phyloP scores from a whole-genome alignment of 805 yeast genomes.

The Starmerella apis region DNA sequence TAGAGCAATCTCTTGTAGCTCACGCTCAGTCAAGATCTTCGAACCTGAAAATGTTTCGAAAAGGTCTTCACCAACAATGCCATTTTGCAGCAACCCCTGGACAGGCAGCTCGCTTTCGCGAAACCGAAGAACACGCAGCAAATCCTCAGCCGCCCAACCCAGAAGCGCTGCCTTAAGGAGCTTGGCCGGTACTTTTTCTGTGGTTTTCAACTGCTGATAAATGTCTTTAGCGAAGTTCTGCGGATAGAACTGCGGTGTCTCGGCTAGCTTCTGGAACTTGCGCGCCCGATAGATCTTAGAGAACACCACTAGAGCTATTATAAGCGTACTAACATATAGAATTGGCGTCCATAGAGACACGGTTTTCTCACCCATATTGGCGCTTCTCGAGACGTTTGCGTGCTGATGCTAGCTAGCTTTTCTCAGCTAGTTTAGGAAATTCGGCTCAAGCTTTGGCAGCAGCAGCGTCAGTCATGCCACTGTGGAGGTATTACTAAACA shows the following conservation, averaged over 20 bases:
- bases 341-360: conserved; percentile 31
- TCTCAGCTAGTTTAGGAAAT: not conserved
- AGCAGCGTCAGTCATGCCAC: conserved; percentile 33
- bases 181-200: conserved; percentile 60
- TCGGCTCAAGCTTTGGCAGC: not conserved
- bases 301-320: conserved; percentile 57
- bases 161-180: conserved; percentile 59
- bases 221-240: conserved; percentile 53
- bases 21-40: conserved; percentile 67
- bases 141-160: conserved; percentile 74
- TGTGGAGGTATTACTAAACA: not conserved
- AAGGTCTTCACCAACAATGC: conserved; percentile 83
- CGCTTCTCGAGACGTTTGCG: too few species aligned
- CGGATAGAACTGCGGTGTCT: conserved; percentile 62
- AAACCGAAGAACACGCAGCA: conserved; percentile 71
- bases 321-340: conserved; percentile 57
- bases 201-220: conserved; percentile 48
- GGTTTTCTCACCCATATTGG: conserved; percentile 18
- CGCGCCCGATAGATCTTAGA: conserved; percentile 56
- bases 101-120: conserved; percentile 67
- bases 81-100: conserved; percentile 66
- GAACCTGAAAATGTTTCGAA: conserved; percentile 72
- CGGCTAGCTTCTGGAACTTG: conserved; percentile 43
- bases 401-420: not conserved
- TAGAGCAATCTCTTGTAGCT: conserved; percentile 59